Evolutionary conservation across 805 yeast species (phyloP), one percentile per base, ranked within the genome.

Genomic region (Pichia nanzhaoensis): DNA sequence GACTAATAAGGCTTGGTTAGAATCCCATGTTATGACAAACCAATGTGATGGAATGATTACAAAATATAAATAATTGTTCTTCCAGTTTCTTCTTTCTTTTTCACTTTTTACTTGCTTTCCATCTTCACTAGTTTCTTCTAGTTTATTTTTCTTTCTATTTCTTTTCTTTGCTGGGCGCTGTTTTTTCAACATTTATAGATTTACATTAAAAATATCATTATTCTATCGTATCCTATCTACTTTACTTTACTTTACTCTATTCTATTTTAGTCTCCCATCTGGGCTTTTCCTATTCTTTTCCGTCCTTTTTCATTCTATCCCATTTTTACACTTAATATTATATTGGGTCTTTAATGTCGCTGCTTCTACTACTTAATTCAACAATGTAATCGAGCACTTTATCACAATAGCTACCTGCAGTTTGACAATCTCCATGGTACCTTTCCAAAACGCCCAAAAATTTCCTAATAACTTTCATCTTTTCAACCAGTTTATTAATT

Each of bases 1-100:
- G 7, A 71, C 68, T 48, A 74, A 75, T 42, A 68, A 68, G 47
- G 70, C 69, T 20, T 77, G 82, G 82, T 63, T 76, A 44, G 73
- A 69, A 46, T 56, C 64, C 35, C 82, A 77, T 50, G 68, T 77
- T 35, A 73, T 68, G 51, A 71, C 69, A 8, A 77, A 74, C 39
- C 68, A 70, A 49, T 77, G 82, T 63, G 57, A 61, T 14, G 58
- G 55, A 2, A 58, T 57, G 55, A 52, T 61, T 16, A 45, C 51
- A 9, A 34, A 51, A 28, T 61, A 58, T 34, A 54, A 53, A 37
- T 57, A 41, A 37, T 14, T 33, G 12, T 33, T n/a, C 12, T n/a
- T 19, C 34, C 5, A 9, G 21, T 24, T 37, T 30, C 22, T 24
- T 13, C 16, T n/a, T 37, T 37, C 21, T 37, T 37, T 37, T 17